Base-by-base conservation (phyloP, 106 monocot species). In the Dendrobium nobile region DNA sequence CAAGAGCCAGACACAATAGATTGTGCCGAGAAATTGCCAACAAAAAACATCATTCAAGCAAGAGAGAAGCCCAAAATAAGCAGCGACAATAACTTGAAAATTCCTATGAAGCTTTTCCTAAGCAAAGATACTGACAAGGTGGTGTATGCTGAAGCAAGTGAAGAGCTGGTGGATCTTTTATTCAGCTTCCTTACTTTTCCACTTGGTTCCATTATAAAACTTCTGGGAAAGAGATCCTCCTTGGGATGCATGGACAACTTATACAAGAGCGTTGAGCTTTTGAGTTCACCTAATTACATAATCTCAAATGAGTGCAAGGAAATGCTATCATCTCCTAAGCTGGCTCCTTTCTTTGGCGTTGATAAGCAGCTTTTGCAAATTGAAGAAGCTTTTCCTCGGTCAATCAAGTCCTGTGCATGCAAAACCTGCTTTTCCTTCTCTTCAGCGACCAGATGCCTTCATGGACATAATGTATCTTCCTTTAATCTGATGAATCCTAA, bases 81-180 rank as follows among this genome's bases (percentile, higher is more conserved):
- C 20, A 17, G 64, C 15, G 42, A 64, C 19, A 54, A 75, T 6
- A 26, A 70, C 7, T 79, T 48, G 31, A 78, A 51, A n/a, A 83
- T 86, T 17, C 47, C 74, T 31, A 24, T 90, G 51, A 88, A 82
- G 22, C 80, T 90, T 79, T 72, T 85, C 19, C 54, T 85, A 43
- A 77, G 41, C 59, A 83, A 84, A 48, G 77, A 84, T 9, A 88
- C 37, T 27, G 76, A 77, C 16, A 56, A 61, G 13, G 79, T 89
- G 64, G 76, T 90, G 16, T 90, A 88, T 77, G 88, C 90, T n/a
- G 90, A 90, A 88, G 74, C 77, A 59, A 74, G 82, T 16, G 80
- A 84, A 75, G 82, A 86, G 26, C 86, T 90, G 18, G 86, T 80
- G 28, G 82, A 90, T 54, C 77, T 84, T 9, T 11, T 90, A 11